Evolutionary conservation across 139 green algal species (phyloP).

Genomic region (Coccomyxa sp.): DNA sequence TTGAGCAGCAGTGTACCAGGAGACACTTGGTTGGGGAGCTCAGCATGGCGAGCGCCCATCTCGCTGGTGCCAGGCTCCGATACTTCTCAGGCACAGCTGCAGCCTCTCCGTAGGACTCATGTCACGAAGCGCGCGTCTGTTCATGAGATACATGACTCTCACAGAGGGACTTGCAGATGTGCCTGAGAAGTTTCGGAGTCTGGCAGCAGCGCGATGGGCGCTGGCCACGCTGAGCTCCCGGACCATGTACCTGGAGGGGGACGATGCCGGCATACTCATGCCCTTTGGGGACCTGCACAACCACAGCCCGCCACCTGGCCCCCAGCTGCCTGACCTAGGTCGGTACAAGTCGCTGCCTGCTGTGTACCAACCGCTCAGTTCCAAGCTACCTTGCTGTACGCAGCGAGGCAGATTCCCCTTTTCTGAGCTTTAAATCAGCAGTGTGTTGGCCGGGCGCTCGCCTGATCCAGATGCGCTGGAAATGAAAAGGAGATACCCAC

Average conservation of each 20-base stretch:
- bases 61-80: not conserved
- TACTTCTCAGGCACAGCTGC: not conserved
- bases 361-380: not conserved
- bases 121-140: not conserved
- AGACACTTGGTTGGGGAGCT: not conserved
- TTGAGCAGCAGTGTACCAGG: not conserved
- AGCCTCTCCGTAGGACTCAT: not conserved
- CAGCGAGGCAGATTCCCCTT: too few relatives aligned
- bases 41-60: not conserved
- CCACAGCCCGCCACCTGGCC: slow-evolving; percentile 63
- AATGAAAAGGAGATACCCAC: not conserved
- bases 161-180: slow-evolving; percentile 15
- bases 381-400: not conserved
- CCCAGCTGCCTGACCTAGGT: slow-evolving; percentile 39
- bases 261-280: slow-evolving; percentile 66
- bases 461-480: not conserved
- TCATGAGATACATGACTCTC: not conserved
- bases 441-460: not conserved
- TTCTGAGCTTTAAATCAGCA: not conserved
- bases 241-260: slow-evolving; percentile 69
- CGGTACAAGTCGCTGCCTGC: not conserved
- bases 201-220: slow-evolving; percentile 64
- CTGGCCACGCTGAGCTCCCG: slow-evolving; percentile 62
- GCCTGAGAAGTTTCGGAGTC: slow-evolving; percentile 17
- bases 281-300: slow-evolving; percentile 89